A percentile compares a stretch with the other conserved stretches of the same genome.
Evolutionary conservation across 371 early-diverging fungal genomes (phyloP).

Genomic region (Mortierella sp.): DNA sequence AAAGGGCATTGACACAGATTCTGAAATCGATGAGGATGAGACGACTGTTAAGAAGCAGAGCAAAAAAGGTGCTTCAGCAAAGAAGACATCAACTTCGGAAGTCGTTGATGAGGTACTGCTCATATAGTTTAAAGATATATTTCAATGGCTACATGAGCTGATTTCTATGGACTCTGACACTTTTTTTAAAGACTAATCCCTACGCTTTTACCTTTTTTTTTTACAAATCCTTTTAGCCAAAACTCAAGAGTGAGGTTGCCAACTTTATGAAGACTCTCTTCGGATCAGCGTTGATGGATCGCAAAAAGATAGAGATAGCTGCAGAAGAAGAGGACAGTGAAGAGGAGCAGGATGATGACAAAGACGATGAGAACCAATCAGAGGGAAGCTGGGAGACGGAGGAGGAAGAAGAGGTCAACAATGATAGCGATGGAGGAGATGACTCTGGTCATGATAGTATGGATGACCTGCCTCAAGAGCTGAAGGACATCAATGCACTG

Average conservation of each 20-base stretch:
- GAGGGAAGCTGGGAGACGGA: constrained; percentile 39
- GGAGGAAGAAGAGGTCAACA: constrained; percentile 15
- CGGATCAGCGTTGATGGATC: constrained; percentile 29
- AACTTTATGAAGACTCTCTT: constrained; percentile 48
- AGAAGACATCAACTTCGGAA: background rate
- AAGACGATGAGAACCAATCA: constrained; percentile 14
- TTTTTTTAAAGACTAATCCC: background rate
- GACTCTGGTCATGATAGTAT: constrained; percentile 52
- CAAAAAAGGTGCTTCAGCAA: background rate
- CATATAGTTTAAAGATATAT: no score
- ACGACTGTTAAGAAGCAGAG: constrained; percentile 1
- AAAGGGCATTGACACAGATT: constrained; percentile 42
- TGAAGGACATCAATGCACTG: constrained; percentile 33
- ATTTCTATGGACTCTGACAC: background rate
- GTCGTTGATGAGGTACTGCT: constrained; percentile 9
- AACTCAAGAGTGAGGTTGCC: constrained; percentile 35
- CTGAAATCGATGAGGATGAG: constrained; percentile 15
- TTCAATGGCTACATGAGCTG: no score
- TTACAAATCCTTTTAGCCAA: constrained; percentile 16
- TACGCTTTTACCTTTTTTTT: background rate
- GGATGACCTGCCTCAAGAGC: constrained; percentile 52
- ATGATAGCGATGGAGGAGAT: constrained; percentile 3
- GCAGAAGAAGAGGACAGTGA: constrained; percentile 34
- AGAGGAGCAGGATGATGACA: constrained; percentile 8
- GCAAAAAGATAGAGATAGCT: constrained; percentile 15